Evolutionary conservation across 768 basidiomycete species (phyloP), one percentile per base, ranked within the genome.

Genomic region (Collybia nuda): DNA sequence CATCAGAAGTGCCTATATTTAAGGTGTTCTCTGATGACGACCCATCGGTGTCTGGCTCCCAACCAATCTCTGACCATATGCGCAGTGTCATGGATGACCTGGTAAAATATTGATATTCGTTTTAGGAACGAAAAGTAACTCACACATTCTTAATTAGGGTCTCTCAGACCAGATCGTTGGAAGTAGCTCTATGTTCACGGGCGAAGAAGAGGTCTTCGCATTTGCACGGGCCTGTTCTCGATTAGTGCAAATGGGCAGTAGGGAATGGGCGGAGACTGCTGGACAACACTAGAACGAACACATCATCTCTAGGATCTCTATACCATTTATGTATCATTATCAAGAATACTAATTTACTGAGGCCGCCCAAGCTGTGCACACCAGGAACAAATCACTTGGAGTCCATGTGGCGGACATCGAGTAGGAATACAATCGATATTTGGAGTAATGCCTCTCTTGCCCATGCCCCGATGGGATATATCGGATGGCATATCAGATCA

Each of bases 181-280:
- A 28, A 74, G 77, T 1, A 92, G 88, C 54, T 88, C 93, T 38
- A 89, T 99, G 74, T 98, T 98, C 64, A 88, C 87, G 0, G 95
- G 96, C 3, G 95, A 98, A 61, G 97, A 98, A 67, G 97, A 98
- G 68, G 65, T 98, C 0, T 99, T 99, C 64, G 97, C 97, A 0
- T 99, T 98, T 66, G 94, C 93, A 9, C 81, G 97, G 29, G 95
- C 95, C 17, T 93, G 90, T 62, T 92, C 89, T 19, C 78, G 92
- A 39, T 72, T 93, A 15, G 88, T 91, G 40, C 82, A 93, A 66
- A 93, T 93, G 91, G 92, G 93, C 14, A 93, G 90, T 63, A 86
- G 78, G 58, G 89, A 94, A 57, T 96, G 93, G 93, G 76, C 77
- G 2, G 77, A 79, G 59, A 78, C 72, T 22, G 74, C 77, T 29